Percentiles rank a stretch among this genome's conserved stretches.
Evolutionary conservation across 2,329 filamentous ascomycete species (phyloP).

Genomic region (Corynespora cassiicola): DNA sequence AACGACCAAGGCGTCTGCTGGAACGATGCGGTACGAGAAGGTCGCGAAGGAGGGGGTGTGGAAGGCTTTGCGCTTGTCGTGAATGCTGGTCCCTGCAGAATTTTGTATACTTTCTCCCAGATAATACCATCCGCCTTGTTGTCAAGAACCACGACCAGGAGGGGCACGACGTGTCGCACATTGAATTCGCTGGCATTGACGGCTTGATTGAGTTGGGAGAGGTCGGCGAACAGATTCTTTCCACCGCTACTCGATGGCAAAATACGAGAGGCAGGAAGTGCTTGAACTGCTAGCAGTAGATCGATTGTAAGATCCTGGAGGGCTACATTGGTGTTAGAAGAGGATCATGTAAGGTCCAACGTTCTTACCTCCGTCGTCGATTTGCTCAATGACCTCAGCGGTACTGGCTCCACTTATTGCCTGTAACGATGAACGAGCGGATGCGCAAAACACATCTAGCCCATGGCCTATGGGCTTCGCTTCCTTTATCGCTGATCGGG

Average conservation of each 20-base stretch:
- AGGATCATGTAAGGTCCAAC: no score
- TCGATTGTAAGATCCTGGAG: conserved; percentile 2
- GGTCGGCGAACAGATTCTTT: conserved; percentile 18
- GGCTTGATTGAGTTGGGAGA: conserved; percentile 16
- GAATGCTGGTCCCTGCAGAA: conserved; percentile 16
- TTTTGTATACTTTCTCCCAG: conserved; percentile 24
- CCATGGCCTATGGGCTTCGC: no score
- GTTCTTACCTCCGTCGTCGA: no score
- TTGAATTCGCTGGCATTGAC: conserved; percentile 17
- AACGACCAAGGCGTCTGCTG: conserved; percentile 8
- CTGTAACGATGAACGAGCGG: no score
- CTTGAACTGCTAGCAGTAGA: conserved; percentile 12
- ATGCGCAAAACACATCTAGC: no score
- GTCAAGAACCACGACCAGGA: conserved; percentile 15
- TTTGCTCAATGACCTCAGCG: no score
- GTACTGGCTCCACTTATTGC: no score
- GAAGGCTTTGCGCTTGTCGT: conserved; percentile 1
- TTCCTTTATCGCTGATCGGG: no score
- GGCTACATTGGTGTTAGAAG: conserved; percentile 1
- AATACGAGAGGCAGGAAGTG: conserved; percentile 16
- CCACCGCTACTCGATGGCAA: conserved; percentile 11
- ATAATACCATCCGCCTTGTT: conserved; percentile 12
- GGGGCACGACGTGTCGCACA: conserved; percentile 18
- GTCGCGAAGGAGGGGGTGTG: conserved; percentile 22
- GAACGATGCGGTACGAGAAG: conserved; percentile 11